Evolutionary conservation across 441 rosid genomes (phyloP), one percentile per base, ranked within the genome.

Genomic region (Euphorbia celastroides): DNA sequence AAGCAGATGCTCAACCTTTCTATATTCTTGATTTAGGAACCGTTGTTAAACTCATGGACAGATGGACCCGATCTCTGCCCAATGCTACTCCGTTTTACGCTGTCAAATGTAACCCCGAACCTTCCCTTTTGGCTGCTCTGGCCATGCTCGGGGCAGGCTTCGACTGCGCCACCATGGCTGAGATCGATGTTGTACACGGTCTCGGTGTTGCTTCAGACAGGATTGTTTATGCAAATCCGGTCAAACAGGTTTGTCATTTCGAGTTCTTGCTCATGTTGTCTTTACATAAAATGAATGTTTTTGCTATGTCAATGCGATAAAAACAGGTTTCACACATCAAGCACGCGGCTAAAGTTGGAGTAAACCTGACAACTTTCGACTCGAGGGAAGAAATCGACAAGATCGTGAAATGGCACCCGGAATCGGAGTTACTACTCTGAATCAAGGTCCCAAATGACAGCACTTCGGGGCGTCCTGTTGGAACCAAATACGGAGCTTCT

Each of bases 151-250:
- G 64, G 1, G 57, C 44, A 20, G 58, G 32, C 25, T 67, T 67
- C 34, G 70, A 67, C 9, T 67, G 70, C 22, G 69, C 51, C 13
- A 68, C 31, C 30, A 16, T 20, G 27, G 32, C 27, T 14, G 72
- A 68, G 44, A 73, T 72, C 31, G 46, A 73, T n/a, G n/a, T 62
- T 1, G n/a, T 68, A 12, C 52, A 36, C 13, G 44, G 56, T 11
- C 69, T 50, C 1, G 66, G 66, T 14, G 64, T 58, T 13, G 5
- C 46, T 3, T 64, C 76, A 7, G 76, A 68, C 28, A 44, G 69
- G 26, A 73, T 73, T 41, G 30, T 73, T 26, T 68, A 48, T 9
- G 69, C 76, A 5, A 68, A 73, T 23, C 61, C 76, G 5, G 58
- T 72, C 52, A 73, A 73, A 22, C n/a, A 6, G 20, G 69, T 14